Evolutionary conservation across 768 basidiomycete species (phyloP).

Genomic region (Baorangia bicolor): DNA sequence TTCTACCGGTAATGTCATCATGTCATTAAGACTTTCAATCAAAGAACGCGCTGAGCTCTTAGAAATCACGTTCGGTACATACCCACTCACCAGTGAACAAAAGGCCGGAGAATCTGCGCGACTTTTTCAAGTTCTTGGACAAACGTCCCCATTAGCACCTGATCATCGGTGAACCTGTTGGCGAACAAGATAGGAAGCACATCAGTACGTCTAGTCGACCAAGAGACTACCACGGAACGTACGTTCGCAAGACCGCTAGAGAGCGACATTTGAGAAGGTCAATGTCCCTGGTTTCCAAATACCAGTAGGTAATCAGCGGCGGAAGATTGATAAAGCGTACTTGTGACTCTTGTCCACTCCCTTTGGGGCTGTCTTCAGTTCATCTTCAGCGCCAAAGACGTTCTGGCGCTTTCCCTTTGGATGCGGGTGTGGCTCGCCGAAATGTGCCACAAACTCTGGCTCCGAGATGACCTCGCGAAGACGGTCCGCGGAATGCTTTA

Average conservation of each 20-base stretch:
- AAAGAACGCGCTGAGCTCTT: neutral
- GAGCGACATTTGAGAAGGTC: constrained; percentile 86
- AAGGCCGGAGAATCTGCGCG: constrained; percentile 59
- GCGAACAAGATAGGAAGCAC: neutral
- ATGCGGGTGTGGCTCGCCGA: constrained; percentile 67
- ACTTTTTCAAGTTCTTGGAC: constrained; percentile 57
- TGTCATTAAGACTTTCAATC: constrained; percentile 58
- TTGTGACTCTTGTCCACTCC: constrained; percentile 81
- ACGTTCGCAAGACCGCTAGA: constrained; percentile 68
- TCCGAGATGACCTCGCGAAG: constrained; percentile 67
- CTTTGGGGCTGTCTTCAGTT: constrained; percentile 90
- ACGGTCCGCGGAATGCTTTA: constrained; percentile 57
- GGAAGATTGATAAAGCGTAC: constrained; percentile 37
- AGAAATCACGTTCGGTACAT: neutral
- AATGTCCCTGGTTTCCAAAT: constrained; percentile 62
- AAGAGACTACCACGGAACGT: constrained; percentile 13
- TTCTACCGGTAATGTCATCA: constrained; percentile 56
- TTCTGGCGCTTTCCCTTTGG: constrained; percentile 63
- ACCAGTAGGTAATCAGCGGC: neutral
- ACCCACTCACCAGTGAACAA: constrained; percentile 69
- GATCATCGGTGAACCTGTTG: constrained; percentile 67
- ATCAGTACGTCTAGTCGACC: constrained; percentile 17
- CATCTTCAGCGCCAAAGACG: constrained; percentile 86
- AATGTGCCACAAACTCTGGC: constrained; percentile 70
- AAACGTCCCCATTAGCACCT: constrained; percentile 68